Evolutionary conservation across 768 basidiomycete species (phyloP).

Genomic region (Royoungia palumana): DNA sequence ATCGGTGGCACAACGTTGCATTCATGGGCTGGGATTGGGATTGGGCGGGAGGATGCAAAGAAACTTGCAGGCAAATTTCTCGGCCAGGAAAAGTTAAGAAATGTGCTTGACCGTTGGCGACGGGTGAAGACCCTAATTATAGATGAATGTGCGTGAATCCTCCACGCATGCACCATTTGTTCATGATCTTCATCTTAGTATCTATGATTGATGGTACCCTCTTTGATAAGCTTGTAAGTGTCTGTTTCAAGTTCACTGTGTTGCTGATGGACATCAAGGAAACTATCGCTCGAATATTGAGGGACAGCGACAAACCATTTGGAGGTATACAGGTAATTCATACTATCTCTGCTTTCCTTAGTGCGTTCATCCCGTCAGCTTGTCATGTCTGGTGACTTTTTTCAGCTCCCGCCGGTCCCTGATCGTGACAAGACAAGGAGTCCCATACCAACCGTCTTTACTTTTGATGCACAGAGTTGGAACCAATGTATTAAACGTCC

Average conservation of each 20-base stretch:
- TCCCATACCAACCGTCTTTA: constrained; percentile 54
- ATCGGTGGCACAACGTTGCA: constrained; percentile 82
- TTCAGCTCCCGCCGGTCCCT: constrained; percentile 82
- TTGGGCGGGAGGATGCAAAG: constrained; percentile 58
- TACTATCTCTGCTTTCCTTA: background rate
- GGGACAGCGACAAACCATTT: constrained; percentile 57
- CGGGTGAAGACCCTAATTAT: constrained; percentile 65
- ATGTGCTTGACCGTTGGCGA: constrained; percentile 60
- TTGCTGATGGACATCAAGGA: constrained; percentile 42
- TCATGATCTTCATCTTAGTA: constrained; percentile 42
- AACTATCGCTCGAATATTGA: constrained; percentile 55
- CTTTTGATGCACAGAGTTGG: constrained; percentile 84
- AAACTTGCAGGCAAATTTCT: constrained; percentile 54
- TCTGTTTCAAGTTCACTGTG: constrained; percentile 32
- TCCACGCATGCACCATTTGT: background rate
- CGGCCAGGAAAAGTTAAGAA: constrained; percentile 35
- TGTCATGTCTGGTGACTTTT: constrained; percentile 85
- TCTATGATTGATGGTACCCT: constrained; percentile 84
- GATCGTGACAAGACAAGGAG: constrained; percentile 46
- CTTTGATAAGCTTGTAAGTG: constrained; percentile 74
- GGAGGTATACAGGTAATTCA: constrained; percentile 79
- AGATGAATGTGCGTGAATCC: constrained; percentile 66
- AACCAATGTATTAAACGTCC: constrained; percentile 53
- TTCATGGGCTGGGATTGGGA: constrained; percentile 77
- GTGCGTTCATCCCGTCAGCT: constrained; percentile 43